A percentile compares a stretch with the other conserved stretches of the same genome.
These are phyloP conservation scores for Leccinum pachyderme DNA, from an alignment of 1,284 basidiomycete species.

Conservation along the genomic window DNA sequence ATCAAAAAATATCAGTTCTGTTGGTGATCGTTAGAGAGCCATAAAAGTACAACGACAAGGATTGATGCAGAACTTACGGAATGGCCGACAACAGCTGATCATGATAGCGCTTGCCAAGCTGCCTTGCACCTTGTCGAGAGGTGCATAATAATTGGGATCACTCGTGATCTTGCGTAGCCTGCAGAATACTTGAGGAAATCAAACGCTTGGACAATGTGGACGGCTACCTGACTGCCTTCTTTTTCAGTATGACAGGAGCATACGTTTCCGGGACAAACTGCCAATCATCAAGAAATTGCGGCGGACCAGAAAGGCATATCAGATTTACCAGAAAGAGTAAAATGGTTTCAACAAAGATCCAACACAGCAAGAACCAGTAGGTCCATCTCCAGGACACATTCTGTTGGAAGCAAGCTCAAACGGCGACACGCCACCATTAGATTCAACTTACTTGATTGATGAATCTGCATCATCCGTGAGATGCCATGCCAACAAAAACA, in stretches of 20 bases:
- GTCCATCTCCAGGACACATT: slow-evolving; percentile 78
- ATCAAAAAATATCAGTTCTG: slow-evolving; percentile 69
- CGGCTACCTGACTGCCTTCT: slow-evolving; percentile 43
- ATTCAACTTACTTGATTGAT: slow-evolving; percentile 40
- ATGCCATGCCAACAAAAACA: neutral
- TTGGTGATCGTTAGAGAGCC: neutral
- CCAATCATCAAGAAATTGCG: neutral
- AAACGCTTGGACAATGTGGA: neutral
- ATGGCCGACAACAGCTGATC: slow-evolving; percentile 64
- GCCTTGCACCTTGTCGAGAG: slow-evolving; percentile 33
- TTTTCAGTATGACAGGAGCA: slow-evolving; percentile 58
- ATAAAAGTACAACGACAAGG: neutral
- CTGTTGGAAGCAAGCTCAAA: slow-evolving; percentile 26
- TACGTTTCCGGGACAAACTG: slow-evolving; percentile 77
- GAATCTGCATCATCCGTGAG: slow-evolving; percentile 31
- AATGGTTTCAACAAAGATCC: slow-evolving; percentile 50
- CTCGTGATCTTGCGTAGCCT: slow-evolving; percentile 42
- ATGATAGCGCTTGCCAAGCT: slow-evolving; percentile 46
- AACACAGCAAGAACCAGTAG: slow-evolving; percentile 66
- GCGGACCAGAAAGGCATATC: neutral
- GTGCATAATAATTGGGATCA: slow-evolving; percentile 41
- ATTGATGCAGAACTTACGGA: slow-evolving; percentile 49
- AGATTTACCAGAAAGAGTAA: slow-evolving; percentile 48
- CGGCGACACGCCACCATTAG: neutral
- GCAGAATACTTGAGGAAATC: neutral